Evolutionary conservation across 768 basidiomycete genomes (phyloP), one percentile per base, ranked within the genome.

Genomic region (Pleurotus tuoliensis): DNA sequence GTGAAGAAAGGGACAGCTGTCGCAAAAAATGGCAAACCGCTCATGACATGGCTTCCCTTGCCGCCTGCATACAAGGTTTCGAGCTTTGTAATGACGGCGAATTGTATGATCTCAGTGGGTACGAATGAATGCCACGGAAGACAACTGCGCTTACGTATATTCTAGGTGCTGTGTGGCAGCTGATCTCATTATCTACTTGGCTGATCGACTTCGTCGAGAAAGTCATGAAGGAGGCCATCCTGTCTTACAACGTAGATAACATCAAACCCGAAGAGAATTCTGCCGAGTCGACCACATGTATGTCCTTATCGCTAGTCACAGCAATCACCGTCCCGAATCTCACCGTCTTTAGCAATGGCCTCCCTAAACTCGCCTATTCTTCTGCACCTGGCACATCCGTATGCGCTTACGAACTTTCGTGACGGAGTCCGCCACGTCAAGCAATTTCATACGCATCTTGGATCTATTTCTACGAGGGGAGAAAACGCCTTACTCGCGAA

Each of bases 401-500:
- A 78, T 55, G 72, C 80, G 6, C 63, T 88, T n/a, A 67, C 71
- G 27, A 82, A 78, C 60, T 66, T 92, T 22, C 64, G 73, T 18
- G 65, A 69, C 5, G 78, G 81, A 15, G 62, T 89, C 24, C 69
- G 60, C 13, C 82, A 90, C 58, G 77, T 92, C 50, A 83, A 78
- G 56, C 74, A 73, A 55, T 84, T 88, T 63, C 79, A 82, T 43
- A 72, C 70, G 44, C 80, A 78, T 62, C 64, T 92, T 20, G 73
- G 73, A 44, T 73, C 75, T 9, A 70, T 86, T 40, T 73, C 80
- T 4, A 78, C 87, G 30, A 79, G 77, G 41, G 79, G 77, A 58
- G 85, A 88, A 67, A 84, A 76, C 58, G 76, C 86, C 4, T 81
- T 82, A 53, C 82, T 87, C 37, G 87, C 88, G 1, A 82, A 81